Base-by-base conservation (phyloP, 352 stramenopile species). In the Phytophthora rubi region DNA sequence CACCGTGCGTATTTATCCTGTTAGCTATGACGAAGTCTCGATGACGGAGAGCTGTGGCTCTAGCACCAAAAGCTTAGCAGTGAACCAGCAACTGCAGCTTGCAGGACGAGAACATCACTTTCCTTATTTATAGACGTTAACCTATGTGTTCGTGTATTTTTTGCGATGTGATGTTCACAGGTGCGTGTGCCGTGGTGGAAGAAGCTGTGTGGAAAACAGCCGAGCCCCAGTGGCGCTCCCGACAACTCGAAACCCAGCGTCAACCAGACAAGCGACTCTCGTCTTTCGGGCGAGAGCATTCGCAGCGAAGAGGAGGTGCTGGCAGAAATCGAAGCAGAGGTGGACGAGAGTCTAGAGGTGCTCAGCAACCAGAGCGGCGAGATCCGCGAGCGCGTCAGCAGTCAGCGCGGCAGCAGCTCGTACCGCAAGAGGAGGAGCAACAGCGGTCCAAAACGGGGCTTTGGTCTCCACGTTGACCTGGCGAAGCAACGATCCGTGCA, bases 311-410 rank as follows among this genome's bases (percentile, higher is more conserved):
- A 86, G 56, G 83, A 93, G 47, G 82, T 90, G 55, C 62, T 86
- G 56, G 84, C 82, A 57, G 83, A 62, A 28, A 94, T 94, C 53
- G 82, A 91, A 75, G 84, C 84, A 52, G 84, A 92, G 61, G 86
- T 94, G 47, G 86, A 94, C 60, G 86, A 94, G 26, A 86, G 89
- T 62, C 75, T 94, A 45, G 86, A 94, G 48, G 83, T 94, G 18
- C 71, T 91, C 23, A 94, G 86, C 68, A 81, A 77, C n/a, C 82
- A 81, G 64, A 92, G 84, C 51, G 79, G 83, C 28, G 83, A 91
- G 51, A 78, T 81, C 32, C 73, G 73, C 56, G 77, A 86, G 56
- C 79, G 77, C 33, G 71, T 73, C 26, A 77, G 75, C 62, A 85
- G 73, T 42, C 71, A 52, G 16, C 70, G 72, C 33, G 70, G 79